Conservation (phyloP, 73 alveolate genomes). For the Tetrahymena malaccensis region DNA sequence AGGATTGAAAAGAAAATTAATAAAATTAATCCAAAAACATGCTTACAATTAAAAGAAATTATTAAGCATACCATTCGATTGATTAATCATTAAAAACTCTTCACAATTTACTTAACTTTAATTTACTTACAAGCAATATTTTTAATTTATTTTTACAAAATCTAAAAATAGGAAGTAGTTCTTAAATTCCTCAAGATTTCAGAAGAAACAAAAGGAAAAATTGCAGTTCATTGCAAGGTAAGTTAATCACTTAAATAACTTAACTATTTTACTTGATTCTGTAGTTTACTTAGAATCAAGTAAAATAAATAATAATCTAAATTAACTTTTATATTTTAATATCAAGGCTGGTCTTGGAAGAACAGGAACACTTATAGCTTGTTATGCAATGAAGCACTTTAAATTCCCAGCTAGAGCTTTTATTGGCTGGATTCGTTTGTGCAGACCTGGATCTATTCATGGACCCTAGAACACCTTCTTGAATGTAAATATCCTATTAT, state of each 20-base stretch:
- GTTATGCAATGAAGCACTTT: constrained; percentile 78
- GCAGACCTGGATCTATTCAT: not conserved
- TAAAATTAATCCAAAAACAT: too few species aligned
- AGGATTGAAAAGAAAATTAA: too few species aligned
- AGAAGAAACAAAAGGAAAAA: not conserved
- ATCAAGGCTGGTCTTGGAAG: constrained; percentile 96
- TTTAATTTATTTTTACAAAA: not conserved
- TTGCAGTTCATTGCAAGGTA: not conserved
- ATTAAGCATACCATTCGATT: not conserved
- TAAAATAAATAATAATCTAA: too few species aligned
- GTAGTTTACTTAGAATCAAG: too few species aligned
- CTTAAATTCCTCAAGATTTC: not conserved
- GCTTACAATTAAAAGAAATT: not conserved
- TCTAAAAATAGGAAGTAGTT: not conserved
- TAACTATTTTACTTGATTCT: not conserved
- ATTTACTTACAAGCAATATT: not conserved
- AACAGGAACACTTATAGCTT: constrained; percentile 92
- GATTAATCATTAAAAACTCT: not conserved
- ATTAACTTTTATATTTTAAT: not conserved
- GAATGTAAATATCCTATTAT: not conserved
- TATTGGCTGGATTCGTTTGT: not conserved
- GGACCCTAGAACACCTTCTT: not conserved
- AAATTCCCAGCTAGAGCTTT: not conserved
- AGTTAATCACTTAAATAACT: not conserved
- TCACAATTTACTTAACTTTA: not conserved